A percentile compares a stretch with the other conserved stretches of the same genome.
These are phyloP conservation scores for Podaxis mareebaensis DNA, from an alignment of 768 basidiomycete species.

Conservation along the genomic window DNA sequence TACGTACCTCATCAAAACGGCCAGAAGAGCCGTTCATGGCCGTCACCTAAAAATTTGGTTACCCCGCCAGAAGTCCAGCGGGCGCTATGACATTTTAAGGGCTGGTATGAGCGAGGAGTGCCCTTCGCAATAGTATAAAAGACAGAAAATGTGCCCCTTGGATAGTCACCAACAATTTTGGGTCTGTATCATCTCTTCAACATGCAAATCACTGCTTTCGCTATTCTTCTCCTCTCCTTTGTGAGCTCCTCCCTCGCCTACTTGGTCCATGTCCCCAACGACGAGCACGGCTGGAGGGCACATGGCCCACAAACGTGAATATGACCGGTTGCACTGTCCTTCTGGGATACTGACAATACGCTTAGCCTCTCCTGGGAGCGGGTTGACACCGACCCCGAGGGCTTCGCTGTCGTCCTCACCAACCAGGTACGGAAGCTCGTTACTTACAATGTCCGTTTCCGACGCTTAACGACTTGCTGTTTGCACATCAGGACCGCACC, in stretches of 20 bases:
- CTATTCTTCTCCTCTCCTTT: conserved; percentile 11
- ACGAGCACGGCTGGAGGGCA: conserved; percentile 7
- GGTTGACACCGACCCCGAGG: conserved; percentile 9
- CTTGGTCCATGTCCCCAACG: conserved; percentile 13
- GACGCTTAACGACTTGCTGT: neutral
- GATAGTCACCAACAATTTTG: neutral
- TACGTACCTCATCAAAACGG: neutral
- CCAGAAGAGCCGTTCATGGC: neutral
- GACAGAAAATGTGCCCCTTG: too few relatives aligned
- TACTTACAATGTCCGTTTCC: neutral
- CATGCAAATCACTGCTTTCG: conserved; percentile 3
- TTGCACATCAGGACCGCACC: conserved; percentile 6
- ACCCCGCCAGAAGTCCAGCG: neutral
- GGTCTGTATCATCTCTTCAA: neutral
- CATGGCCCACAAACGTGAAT: conserved; percentile 5
- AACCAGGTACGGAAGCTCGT: conserved; percentile 8
- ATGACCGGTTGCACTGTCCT: too few relatives aligned
- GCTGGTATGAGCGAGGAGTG: neutral
- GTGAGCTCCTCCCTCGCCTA: conserved; percentile 11
- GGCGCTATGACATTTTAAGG: neutral
- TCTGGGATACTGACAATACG: neutral
- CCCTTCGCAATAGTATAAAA: neutral
- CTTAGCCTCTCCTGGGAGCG: neutral
- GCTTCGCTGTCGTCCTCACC: conserved; percentile 12
- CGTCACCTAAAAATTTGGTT: neutral